Evolutionary conservation across 2,329 filamentous ascomycete genomes (phyloP).

Genomic region (Leptographium wingfieldii): DNA sequence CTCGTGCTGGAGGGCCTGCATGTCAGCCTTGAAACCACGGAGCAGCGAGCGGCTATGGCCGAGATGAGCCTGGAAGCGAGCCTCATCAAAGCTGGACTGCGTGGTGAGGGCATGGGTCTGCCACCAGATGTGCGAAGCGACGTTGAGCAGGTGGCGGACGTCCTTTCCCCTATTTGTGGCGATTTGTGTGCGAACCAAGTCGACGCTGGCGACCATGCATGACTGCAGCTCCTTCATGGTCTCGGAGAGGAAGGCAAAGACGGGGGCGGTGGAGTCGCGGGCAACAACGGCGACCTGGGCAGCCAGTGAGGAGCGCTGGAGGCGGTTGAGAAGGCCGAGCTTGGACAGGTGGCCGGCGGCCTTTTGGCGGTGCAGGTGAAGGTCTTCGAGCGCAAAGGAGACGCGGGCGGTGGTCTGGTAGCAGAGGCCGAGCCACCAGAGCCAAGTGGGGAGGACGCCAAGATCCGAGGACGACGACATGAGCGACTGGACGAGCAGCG

Average conservation of each 20-base stretch:
- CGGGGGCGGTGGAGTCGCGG: slow-evolving; percentile 47
- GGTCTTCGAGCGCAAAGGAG: slow-evolving; percentile 25
- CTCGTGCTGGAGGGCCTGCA: neutral
- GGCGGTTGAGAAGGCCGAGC: slow-evolving; percentile 41
- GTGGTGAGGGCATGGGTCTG: slow-evolving; percentile 37
- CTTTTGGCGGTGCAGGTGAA: slow-evolving; percentile 29
- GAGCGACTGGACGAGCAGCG: slow-evolving; percentile 31
- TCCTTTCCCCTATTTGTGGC: neutral
- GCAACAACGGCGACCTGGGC: slow-evolving; percentile 41
- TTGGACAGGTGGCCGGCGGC: slow-evolving; percentile 28
- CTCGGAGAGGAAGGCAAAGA: slow-evolving; percentile 36
- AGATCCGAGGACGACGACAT: neutral
- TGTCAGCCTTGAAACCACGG: slow-evolving; percentile 9
- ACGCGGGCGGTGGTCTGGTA: slow-evolving; percentile 39
- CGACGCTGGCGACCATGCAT: neutral
- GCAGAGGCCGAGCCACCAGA: slow-evolving; percentile 36
- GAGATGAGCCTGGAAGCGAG: slow-evolving; percentile 51
- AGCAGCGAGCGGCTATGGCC: slow-evolving; percentile 34
- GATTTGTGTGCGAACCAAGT: neutral
- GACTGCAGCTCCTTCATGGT: neutral
- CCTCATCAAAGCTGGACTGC: slow-evolving; percentile 41
- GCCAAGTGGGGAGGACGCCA: neutral
- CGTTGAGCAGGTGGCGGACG: slow-evolving; percentile 19
- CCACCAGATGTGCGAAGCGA: slow-evolving; percentile 40
- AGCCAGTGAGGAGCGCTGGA: slow-evolving; percentile 47